Conservation (phyloP, 208 protist species). For the Leishmania major region DNA sequence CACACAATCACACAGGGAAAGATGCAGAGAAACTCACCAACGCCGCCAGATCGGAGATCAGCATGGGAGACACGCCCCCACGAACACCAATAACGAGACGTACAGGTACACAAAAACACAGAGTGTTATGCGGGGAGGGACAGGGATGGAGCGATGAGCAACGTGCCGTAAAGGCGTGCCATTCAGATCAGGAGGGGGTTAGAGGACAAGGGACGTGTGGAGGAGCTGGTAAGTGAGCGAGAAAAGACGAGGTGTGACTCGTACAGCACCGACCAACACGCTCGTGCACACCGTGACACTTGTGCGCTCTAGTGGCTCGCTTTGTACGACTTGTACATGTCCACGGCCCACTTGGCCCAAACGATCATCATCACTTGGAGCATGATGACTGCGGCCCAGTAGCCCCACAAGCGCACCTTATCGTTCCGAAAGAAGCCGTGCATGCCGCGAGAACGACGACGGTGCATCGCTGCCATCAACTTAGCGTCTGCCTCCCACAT, state of each 20-base stretch:
- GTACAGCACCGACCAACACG: background rate
- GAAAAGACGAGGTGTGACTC: background rate
- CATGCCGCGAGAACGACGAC: conserved; percentile 32
- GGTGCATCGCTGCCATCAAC: conserved; percentile 54
- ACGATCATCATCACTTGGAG: conserved; percentile 67
- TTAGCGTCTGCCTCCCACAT: conserved; percentile 38
- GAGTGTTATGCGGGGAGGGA: background rate
- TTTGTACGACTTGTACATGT: conserved; percentile 48
- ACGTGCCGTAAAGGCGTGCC: background rate
- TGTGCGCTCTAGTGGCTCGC: conserved; percentile 14
- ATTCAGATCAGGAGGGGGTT: background rate
- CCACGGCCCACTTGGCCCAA: conserved; percentile 63
- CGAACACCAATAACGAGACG: background rate
- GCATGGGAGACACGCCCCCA: background rate
- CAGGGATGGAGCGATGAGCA: background rate
- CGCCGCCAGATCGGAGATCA: background rate
- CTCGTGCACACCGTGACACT: background rate
- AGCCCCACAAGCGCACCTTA: conserved; percentile 37
- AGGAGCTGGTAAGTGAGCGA: background rate
- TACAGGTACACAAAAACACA: background rate
- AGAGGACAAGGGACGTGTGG: background rate
- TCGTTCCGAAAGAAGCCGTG: conserved; percentile 1
- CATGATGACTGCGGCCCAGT: conserved; percentile 57
- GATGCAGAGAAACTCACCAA: background rate
- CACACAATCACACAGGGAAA: background rate